Evolutionary conservation across 2,329 filamentous ascomycete genomes (phyloP), one percentile per base, ranked within the genome.

Genomic region (Penicillium palitans): DNA sequence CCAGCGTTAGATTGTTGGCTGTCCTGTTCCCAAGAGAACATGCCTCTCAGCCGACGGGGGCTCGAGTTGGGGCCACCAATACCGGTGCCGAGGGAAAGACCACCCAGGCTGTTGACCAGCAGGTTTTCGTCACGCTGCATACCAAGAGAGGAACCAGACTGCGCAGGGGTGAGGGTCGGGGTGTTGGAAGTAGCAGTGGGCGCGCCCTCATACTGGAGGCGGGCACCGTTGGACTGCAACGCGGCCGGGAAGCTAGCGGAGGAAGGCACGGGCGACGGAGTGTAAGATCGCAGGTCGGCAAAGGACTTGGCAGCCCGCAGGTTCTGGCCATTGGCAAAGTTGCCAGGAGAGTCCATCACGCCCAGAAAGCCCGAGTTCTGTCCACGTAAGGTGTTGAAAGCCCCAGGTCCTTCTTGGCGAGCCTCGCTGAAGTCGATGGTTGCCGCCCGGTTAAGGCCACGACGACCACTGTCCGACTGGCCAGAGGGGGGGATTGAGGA

Each of bases 291-390:
- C 63, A 99, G 80, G 72, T 99, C 95, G 37, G 93, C 95, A 73
- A 97, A 97, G 51, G 93, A 98, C 81, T 98, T 98, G 61, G 93
- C 95, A 29, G 91, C 91, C 44, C 95, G 89, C 37, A 99, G 85
- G 70, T 93, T 93, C 72, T 91, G 85, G 57, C 82, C 89, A 48
- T 90, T 85, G 33, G 87, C 87, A 59, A 87, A 81, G 50, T 83
- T 83, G 63, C 78, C 77, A 85, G 90, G 70, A 42, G 91, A 93
- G 65, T 91, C 91, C n/a, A 93, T 87, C 58, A 95, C 87, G 71
- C 93, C 90, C 39, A 98, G 81, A n/a, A 93, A 92, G 31, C 83
- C 84, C 13, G 89, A 88, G 66, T 93, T 91, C 63, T 93, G 87
- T 24, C 90, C 88, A 59, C 79, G 78, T 37, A 96, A 84, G 2